Percentiles rank a stretch among this genome's conserved stretches.
phyloP scores from a whole-genome alignment of 1,284 basidiomycete genomes.

The Crucibulum parvulum region DNA sequence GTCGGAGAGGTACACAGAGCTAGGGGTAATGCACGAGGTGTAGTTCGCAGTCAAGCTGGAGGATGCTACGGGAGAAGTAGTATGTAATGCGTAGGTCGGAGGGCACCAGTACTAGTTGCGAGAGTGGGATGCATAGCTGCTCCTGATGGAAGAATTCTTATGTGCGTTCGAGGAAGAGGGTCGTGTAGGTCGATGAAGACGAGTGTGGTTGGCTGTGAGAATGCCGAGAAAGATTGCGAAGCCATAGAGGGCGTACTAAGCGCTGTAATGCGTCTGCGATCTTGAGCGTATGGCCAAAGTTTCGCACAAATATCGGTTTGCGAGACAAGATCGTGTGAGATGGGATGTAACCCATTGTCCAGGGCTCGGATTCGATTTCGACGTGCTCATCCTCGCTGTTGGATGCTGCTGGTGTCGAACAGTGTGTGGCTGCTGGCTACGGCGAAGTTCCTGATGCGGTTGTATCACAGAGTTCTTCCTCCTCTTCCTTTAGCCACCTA shows the following conservation, averaged over 20 bases:
- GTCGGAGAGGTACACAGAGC: no score
- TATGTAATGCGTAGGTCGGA: neutral
- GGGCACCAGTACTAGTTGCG: no score
- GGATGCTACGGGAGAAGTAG: constrained; percentile 25
- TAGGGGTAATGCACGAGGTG: no score
- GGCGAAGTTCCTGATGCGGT: no score
- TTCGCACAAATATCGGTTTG: constrained; percentile 56
- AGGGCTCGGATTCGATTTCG: constrained; percentile 55
- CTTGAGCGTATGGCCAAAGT: constrained; percentile 59
- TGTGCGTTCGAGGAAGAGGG: constrained; percentile 22
- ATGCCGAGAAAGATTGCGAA: constrained; percentile 62
- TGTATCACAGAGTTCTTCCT: constrained; percentile 33
- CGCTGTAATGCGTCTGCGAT: constrained; percentile 51
- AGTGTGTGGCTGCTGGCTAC: no score
- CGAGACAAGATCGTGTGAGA: constrained; percentile 59
- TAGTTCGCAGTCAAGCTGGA: no score
- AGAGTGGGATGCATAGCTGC: constrained; percentile 39
- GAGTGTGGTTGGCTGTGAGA: constrained; percentile 31
- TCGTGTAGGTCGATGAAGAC: constrained; percentile 26
- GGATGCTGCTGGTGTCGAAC: constrained; percentile 12
- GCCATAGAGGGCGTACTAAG: constrained; percentile 33
- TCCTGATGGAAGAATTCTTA: constrained; percentile 38
- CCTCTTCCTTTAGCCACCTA: no score
- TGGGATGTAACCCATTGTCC: constrained; percentile 47
- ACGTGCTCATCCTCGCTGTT: constrained; percentile 52